phyloP scores from a whole-genome alignment of 2,329 filamentous ascomycete genomes.

The Aspergillus phoenicis region DNA sequence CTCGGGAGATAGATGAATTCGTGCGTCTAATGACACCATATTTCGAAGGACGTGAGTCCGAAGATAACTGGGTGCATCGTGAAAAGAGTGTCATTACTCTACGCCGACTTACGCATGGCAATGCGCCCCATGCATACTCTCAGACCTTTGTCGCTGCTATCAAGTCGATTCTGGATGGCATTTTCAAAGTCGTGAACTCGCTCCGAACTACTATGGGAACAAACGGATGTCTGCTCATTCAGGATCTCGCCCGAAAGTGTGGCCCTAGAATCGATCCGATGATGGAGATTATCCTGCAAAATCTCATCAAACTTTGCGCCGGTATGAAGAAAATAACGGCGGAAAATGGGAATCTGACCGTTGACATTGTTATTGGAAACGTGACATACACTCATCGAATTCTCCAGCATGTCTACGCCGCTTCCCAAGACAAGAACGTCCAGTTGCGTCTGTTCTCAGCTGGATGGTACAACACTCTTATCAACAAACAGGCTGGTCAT shows the following conservation, averaged over 20 bases:
- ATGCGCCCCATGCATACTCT: constrained; percentile 75
- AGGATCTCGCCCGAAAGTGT: constrained; percentile 77
- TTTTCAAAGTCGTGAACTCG: constrained; percentile 81
- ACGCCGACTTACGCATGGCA: constrained; percentile 78
- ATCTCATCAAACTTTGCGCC: constrained; percentile 83
- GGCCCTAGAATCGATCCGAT: constrained; percentile 81
- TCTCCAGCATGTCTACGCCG: constrained; percentile 80
- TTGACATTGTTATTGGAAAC: constrained; percentile 78
- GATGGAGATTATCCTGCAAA: constrained; percentile 87
- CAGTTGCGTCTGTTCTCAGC: constrained; percentile 78
- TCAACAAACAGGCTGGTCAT: constrained; percentile 74
- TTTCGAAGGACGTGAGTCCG: constrained; percentile 87
- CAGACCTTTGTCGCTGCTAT: constrained; percentile 70
- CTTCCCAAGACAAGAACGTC: constrained; percentile 90
- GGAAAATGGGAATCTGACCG: constrained; percentile 76
- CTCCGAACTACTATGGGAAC: constrained; percentile 87
- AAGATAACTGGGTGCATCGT: constrained; percentile 86
- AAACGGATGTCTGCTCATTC: constrained; percentile 79
- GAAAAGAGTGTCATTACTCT: constrained; percentile 79
- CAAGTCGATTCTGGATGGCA: constrained; percentile 78
- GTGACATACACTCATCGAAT: constrained; percentile 78
- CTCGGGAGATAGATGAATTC: constrained; percentile 84
- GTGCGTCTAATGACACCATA: constrained; percentile 76
- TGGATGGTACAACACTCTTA: constrained; percentile 80
- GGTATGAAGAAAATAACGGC: constrained; percentile 91